A percentile compares a stretch with the other conserved stretches of the same genome.
phyloP scores from a whole-genome alignment of 306 rosid genomes.

The Leucaena leucocephala region DNA sequence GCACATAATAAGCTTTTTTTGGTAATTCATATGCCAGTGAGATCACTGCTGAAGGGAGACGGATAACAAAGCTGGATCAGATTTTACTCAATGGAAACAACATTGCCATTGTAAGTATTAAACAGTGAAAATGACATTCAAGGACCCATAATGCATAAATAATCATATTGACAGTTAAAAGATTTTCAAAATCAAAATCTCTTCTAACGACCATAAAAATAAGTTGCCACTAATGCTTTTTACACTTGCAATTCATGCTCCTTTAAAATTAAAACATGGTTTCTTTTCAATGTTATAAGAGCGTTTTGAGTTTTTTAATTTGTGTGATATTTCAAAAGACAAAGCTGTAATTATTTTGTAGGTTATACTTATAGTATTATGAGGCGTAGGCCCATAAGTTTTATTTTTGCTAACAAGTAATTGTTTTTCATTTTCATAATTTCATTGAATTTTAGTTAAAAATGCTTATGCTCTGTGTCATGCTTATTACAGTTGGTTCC shows the following conservation, averaged over 20 bases:
- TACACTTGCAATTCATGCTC: not conserved
- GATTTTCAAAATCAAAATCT: too few species aligned
- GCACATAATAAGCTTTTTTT: conserved; percentile 23
- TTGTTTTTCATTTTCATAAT: conserved; percentile 10
- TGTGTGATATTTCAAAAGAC: not conserved
- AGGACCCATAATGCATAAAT: too few species aligned
- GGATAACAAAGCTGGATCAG: conserved; percentile 97
- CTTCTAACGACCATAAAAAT: too few species aligned
- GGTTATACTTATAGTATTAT: not conserved
- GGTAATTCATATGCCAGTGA: conserved; percentile 57
- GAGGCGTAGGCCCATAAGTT: not conserved
- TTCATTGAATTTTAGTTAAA: not conserved
- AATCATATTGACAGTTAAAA: not conserved
- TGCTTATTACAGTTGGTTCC: conserved; percentile 75
- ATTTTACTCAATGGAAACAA: conserved; percentile 95
- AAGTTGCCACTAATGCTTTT: too few species aligned
- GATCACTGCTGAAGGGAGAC: conserved; percentile 93
- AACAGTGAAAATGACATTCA: not conserved
- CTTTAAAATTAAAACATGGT: too few species aligned
- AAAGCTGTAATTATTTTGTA: not conserved
- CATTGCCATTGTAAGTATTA: conserved; percentile 89
- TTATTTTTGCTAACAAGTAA: not conserved
- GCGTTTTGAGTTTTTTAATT: too few species aligned
- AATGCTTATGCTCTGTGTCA: not conserved
- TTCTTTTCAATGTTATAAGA: too few species aligned